Conservation (phyloP, 1,284 basidiomycete species). For the Sphaerobolus stellatus region DNA sequence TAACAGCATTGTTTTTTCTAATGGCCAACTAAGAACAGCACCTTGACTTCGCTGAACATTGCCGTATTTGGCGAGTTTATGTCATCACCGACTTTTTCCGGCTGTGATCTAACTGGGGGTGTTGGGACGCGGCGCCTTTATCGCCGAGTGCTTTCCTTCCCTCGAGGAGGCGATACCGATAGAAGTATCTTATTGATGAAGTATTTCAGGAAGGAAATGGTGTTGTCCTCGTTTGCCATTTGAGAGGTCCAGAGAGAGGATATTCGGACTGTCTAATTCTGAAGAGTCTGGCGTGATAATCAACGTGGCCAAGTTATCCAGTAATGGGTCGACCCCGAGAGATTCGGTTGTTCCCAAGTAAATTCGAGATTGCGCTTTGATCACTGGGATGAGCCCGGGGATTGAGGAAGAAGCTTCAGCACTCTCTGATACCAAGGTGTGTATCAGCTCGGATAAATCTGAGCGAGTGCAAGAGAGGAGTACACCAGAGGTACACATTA, state of each 20-base stretch:
- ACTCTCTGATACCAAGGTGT: slow-evolving; percentile 48
- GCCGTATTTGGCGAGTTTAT: too few relatives aligned
- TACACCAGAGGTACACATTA: too few relatives aligned
- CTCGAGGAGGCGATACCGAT: slow-evolving; percentile 61
- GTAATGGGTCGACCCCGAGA: neutral
- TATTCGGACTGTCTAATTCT: slow-evolving; percentile 1
- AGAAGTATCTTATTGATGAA: slow-evolving; percentile 55
- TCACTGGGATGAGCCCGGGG: slow-evolving; percentile 19
- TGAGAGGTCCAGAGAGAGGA: slow-evolving; percentile 30
- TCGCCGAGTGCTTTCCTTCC: slow-evolving; percentile 56
- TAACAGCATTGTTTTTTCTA: too few relatives aligned
- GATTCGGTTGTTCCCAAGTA: neutral
- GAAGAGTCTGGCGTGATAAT: neutral
- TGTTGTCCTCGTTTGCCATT: slow-evolving; percentile 55
- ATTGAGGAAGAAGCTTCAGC: neutral
- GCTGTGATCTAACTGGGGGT: too few relatives aligned
- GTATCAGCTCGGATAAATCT: slow-evolving; percentile 50
- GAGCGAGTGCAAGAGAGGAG: slow-evolving; percentile 51
- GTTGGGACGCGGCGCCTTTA: slow-evolving; percentile 58
- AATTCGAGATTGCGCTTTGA: slow-evolving; percentile 26
- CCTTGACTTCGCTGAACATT: too few relatives aligned
- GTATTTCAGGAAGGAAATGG: slow-evolving; percentile 46
- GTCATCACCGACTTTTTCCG: too few relatives aligned
- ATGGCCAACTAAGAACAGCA: too few relatives aligned
- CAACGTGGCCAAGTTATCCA: neutral